These are phyloP conservation scores for Hansenula sp. DNA, from an alignment of 1,139 yeast genomes.

Conservation along the genomic window DNA sequence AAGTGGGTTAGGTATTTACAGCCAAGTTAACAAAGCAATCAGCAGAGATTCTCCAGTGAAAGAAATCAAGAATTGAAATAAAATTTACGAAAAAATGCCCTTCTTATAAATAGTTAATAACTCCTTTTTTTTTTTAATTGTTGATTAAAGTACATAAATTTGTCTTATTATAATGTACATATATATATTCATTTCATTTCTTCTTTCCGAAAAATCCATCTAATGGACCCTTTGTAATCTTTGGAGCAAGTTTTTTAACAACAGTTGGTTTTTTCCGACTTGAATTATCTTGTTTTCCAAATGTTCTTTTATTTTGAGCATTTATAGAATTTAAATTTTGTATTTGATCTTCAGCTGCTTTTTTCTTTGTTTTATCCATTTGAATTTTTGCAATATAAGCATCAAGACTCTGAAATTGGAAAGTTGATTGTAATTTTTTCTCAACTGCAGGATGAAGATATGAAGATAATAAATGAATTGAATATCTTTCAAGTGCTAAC, in stretches of 20 bases:
- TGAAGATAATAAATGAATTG: slow-evolving; percentile 18
- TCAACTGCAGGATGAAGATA: slow-evolving; percentile 12
- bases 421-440: slow-evolving; percentile 6
- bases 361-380: slow-evolving; percentile 20
- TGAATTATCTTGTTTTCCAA: slow-evolving; percentile 15
- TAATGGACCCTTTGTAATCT: slow-evolving; percentile 18
- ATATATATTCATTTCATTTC: slow-evolving; percentile 4
- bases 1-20: slow-evolving; percentile 69
- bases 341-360: slow-evolving; percentile 32
- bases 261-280: slow-evolving; percentile 36
- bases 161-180: slow-evolving; percentile 4
- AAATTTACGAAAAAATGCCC: background rate
- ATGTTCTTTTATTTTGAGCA: slow-evolving; percentile 23
- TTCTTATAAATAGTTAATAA: background rate
- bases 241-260: slow-evolving; percentile 49
- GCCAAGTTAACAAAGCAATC: slow-evolving; percentile 36
- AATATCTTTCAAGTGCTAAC: slow-evolving; percentile 11
- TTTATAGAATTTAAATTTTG: slow-evolving; percentile 27
- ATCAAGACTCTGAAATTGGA: slow-evolving; percentile 30
- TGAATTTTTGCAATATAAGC: slow-evolving; percentile 30
- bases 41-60: background rate
- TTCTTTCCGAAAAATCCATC: slow-evolving; percentile 20
- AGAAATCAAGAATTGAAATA: background rate
- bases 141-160: too few relatives aligned
- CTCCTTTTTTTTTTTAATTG: background rate